phyloP scores from a whole-genome alignment of 1,139 yeast genomes.

The Hanseniaspora uvarum region DNA sequence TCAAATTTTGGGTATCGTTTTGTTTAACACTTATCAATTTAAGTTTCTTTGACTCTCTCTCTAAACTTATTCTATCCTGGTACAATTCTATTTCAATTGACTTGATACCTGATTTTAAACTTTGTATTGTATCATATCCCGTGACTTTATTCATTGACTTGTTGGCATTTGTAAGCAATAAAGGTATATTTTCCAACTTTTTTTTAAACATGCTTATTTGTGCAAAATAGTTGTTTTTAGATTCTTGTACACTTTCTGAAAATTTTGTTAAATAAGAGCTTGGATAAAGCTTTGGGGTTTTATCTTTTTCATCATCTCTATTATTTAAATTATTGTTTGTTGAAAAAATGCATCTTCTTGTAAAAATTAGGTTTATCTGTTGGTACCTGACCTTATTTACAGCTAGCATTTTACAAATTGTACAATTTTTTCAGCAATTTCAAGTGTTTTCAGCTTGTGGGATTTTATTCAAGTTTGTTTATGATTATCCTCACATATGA shows the following conservation, averaged over 20 bases:
- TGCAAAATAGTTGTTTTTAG: neutral
- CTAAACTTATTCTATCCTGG: slow-evolving; percentile 42
- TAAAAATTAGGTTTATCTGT: neutral
- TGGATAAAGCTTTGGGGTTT: neutral
- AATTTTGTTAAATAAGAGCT: neutral
- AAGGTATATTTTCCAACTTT: slow-evolving; percentile 19
- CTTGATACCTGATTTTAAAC: slow-evolving; percentile 53
- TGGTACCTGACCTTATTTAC: neutral
- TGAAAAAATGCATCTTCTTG: neutral
- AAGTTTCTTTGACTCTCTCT: slow-evolving; percentile 44
- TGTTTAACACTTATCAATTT: slow-evolving; percentile 55
- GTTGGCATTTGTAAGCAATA: slow-evolving; percentile 38
- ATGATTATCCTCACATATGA: too few relatives aligned
- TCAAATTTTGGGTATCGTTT: slow-evolving; percentile 67
- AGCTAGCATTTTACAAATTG: too few relatives aligned
- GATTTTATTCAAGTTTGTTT: too few relatives aligned
- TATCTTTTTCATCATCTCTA: neutral
- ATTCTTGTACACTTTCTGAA: neutral
- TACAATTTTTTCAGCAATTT: too few relatives aligned
- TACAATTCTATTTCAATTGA: slow-evolving; percentile 41
- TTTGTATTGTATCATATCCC: slow-evolving; percentile 77
- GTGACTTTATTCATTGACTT: slow-evolving; percentile 78
- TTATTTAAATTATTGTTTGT: neutral
- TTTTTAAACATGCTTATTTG: neutral
- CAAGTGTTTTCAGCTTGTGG: neutral